A percentile compares a stretch with the other conserved stretches of the same genome.
These are phyloP conservation scores for Solanum verrucosum DNA, from an alignment of 257 asterid species.

Conservation along the genomic window DNA sequence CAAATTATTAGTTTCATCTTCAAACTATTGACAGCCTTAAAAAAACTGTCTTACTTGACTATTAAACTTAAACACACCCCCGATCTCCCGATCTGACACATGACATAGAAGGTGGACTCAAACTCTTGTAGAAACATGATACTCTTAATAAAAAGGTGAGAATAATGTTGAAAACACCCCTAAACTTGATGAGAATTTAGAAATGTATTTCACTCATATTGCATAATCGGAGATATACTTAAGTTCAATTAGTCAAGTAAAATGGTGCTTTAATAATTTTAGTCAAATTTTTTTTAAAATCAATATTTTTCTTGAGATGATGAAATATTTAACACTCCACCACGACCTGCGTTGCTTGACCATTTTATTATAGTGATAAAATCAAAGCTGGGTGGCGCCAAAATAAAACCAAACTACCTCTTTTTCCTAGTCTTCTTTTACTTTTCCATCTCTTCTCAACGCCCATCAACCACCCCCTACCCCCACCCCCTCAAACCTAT, in stretches of 20 bases:
- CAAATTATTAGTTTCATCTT: too few species aligned
- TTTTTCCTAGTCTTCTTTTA: neutral
- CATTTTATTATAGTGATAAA: neutral
- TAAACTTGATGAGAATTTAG: too few species aligned
- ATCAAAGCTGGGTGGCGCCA: neutral
- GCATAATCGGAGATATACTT: too few species aligned
- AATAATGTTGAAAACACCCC: too few species aligned
- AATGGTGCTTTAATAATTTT: too few species aligned
- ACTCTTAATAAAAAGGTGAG: too few species aligned
- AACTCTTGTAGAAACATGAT: rapidly evolving
- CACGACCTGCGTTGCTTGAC: neutral
- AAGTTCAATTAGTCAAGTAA: neutral
- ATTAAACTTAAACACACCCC: neutral
- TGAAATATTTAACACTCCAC: neutral
- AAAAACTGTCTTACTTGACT: neutral
- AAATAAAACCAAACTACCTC: neutral
- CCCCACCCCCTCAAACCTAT: neutral
- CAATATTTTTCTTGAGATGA: rapidly evolving
- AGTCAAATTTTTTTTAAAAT: too few species aligned
- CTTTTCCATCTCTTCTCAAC: neutral
- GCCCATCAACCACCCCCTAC: neutral
- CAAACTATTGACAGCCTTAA: too few species aligned
- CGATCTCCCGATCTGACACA: neutral
- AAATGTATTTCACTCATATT: neutral
- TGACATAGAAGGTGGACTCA: too few species aligned